These are phyloP conservation scores for Stenocarpella maydis DNA, from an alignment of 2,329 filamentous ascomycete genomes.

Conservation along the genomic window DNA sequence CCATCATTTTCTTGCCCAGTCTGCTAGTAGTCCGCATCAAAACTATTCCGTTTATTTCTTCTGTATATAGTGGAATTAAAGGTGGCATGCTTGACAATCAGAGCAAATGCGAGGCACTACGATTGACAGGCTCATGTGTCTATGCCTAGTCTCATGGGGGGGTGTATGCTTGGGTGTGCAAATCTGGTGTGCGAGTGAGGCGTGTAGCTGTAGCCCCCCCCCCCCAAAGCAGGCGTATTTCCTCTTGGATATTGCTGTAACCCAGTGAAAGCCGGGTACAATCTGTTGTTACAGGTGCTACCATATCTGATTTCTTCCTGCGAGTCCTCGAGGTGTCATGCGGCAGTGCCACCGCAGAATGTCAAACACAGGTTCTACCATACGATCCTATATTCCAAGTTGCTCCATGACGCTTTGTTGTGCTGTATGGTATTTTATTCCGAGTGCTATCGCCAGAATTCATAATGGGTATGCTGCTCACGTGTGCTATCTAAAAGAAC, in stretches of 20 bases:
- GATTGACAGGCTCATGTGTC: no score
- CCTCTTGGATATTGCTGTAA: no score
- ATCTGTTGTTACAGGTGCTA: no score
- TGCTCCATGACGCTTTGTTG: not conserved
- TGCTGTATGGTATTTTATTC: not conserved
- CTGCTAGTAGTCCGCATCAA: no score
- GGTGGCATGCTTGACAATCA: no score
- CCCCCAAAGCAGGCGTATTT: no score
- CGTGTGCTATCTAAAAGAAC: slow-evolving; percentile 18
- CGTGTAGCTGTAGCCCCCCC: no score
- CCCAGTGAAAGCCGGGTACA: no score
- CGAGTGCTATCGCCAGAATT: slow-evolving; percentile 6
- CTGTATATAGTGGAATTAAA: not conserved
- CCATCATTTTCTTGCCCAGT: not conserved
- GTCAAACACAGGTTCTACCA: not conserved
- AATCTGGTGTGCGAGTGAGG: no score
- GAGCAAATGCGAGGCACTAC: no score
- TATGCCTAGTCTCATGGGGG: no score
- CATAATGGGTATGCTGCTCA: slow-evolving; percentile 15
- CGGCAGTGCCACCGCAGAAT: not conserved
- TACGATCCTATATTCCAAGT: not conserved
- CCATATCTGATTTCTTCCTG: not conserved
- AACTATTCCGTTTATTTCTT: not conserved
- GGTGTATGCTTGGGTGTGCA: no score
- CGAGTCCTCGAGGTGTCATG: not conserved